Conservation (phyloP, 768 basidiomycete genomes). For the Suillus americanus region DNA sequence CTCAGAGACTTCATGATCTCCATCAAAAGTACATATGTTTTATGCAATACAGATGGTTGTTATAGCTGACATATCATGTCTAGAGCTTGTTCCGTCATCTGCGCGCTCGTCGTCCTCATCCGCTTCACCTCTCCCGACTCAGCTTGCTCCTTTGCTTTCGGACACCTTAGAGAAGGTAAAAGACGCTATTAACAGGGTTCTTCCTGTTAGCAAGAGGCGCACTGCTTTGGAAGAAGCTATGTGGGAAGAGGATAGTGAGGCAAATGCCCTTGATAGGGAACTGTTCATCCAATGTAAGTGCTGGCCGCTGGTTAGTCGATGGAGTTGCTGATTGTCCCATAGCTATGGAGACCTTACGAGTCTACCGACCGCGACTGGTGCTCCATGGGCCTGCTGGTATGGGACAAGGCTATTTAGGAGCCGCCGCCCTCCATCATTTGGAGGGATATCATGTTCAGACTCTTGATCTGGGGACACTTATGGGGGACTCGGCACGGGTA, state of each 20-base stretch:
- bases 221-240: conserved; percentile 93
- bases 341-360: conserved; percentile 91
- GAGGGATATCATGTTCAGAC: conserved; percentile 97
- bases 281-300: conserved; percentile 80
- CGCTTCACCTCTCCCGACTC: conserved; percentile 80
- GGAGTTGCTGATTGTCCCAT: conserved; percentile 10
- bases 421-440: conserved; percentile 88
- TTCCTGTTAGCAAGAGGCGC: conserved; percentile 80
- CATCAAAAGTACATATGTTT: conserved; percentile 73
- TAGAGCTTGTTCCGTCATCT: conserved; percentile 90
- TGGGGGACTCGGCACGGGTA: conserved; percentile 89
- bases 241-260: conserved; percentile 79
- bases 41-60: neutral
- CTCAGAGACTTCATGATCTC: conserved; percentile 97
- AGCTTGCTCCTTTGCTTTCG: conserved; percentile 77
- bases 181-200: conserved; percentile 62
- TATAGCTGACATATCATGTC: neutral
- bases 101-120: conserved; percentile 86
- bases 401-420: conserved; percentile 89
- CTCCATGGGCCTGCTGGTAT: conserved; percentile 81
- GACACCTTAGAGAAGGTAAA: conserved; percentile 72
- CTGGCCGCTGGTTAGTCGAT: neutral
- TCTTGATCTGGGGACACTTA: conserved; percentile 83
- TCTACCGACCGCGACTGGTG: conserved; percentile 87
- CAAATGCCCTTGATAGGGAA: conserved; percentile 87